Evolutionary conservation across 805 yeast genomes (phyloP).

Genomic region (Metschnikowia similis): DNA sequence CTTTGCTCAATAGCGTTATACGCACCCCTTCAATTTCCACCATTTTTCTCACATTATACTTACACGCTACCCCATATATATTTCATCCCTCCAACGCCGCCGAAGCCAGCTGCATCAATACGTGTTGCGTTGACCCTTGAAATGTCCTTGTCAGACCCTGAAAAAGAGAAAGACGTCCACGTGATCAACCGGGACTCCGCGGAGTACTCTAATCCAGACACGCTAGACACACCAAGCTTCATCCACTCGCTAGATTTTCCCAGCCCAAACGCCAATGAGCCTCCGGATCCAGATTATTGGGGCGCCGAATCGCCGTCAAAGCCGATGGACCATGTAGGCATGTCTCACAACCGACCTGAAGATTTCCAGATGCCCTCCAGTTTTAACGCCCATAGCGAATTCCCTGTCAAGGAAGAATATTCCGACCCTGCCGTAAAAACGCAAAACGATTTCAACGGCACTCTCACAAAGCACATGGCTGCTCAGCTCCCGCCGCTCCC

Average conservation of each 20-base stretch:
- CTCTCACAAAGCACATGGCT: constrained; percentile 11
- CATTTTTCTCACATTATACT: background rate
- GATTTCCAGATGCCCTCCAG: background rate
- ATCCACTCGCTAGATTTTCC: constrained; percentile 16
- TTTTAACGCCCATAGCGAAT: constrained; percentile 3
- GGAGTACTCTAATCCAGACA: constrained; percentile 8
- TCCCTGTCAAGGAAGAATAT: background rate
- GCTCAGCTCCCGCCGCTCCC: constrained; percentile 15
- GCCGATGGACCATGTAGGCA: background rate
- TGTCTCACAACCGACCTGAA: background rate
- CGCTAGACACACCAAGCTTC: constrained; percentile 16
- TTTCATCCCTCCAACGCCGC: background rate
- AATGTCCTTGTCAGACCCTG: constrained; percentile 11
- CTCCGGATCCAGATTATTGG: constrained; percentile 5
- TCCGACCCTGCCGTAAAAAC: background rate
- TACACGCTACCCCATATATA: background rate
- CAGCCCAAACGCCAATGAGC: constrained; percentile 8
- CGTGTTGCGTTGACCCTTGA: background rate
- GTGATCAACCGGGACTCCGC: constrained; percentile 13
- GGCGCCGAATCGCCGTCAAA: background rate
- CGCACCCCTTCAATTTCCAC: constrained; percentile 3
- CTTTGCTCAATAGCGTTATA: constrained; percentile 1
- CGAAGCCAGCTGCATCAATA: background rate
- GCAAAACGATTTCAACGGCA: constrained; percentile 5
- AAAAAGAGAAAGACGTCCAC: constrained; percentile 15